Evolutionary conservation across 1,139 yeast species (phyloP).

Genomic region (Taphrina wiesneri): DNA sequence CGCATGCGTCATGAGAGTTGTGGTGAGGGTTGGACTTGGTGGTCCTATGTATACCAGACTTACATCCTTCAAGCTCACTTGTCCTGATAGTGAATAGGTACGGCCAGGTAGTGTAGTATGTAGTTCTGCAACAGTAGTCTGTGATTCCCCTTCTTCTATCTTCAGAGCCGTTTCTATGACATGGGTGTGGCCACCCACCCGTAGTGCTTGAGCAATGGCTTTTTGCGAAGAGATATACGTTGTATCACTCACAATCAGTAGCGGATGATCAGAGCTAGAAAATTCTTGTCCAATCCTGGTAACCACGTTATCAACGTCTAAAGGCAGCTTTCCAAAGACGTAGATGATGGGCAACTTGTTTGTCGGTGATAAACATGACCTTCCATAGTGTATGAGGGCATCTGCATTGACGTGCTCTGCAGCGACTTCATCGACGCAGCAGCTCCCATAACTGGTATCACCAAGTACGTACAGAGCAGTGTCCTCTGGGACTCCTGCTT

Average conservation of each 20-base stretch:
- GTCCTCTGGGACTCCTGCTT: conserved; percentile 46
- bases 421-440: conserved; percentile 97
- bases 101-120: conserved; percentile 42
- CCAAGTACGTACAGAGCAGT: conserved; percentile 55
- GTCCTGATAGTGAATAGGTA: conserved; percentile 38
- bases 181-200: conserved; percentile 38
- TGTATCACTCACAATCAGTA: conserved; percentile 22
- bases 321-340: conserved; percentile 38
- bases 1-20: conserved; percentile 35
- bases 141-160: conserved; percentile 33
- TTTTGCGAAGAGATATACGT: conserved; percentile 28
- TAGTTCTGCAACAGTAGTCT: neutral
- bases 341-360: conserved; percentile 39
- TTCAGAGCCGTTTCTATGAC: conserved; percentile 40
- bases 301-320: conserved; percentile 36
- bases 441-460: conserved; percentile 91
- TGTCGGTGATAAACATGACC: conserved; percentile 80
- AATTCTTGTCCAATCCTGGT: neutral
- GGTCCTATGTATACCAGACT: conserved; percentile 66
- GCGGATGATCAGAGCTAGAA: neutral
- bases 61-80: conserved; percentile 45
- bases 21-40: conserved; percentile 71
- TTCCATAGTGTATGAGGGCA: conserved; percentile 88
- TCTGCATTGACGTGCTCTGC: conserved; percentile 90
- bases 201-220: conserved; percentile 17